Base-by-base conservation (phyloP, 345 rosid species). In the Atalantia buxifolia region DNA sequence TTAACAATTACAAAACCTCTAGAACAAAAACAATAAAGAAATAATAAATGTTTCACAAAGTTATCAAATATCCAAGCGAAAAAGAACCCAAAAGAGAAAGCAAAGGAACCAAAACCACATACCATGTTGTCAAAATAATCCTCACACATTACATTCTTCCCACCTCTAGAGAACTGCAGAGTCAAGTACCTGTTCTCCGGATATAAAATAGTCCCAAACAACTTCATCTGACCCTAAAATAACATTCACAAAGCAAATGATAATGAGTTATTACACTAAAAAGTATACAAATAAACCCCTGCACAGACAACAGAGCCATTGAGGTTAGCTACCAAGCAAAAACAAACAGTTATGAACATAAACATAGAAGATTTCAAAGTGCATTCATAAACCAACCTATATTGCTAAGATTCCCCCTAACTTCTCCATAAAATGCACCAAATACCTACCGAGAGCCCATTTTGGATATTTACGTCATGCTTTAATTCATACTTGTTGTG, bases 181-280 rank as follows among this genome's bases (percentile, higher is more conserved):
- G 90, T 85, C 79, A 92, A 77, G 66, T 89, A 90, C 74, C 84
- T 84, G 66, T 88, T 90, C 81, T 89, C 85, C 13, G 92, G 94
- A 69, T 89, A 90, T 31, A 89, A 79, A 48, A 92, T 85, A 8
- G 97, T 95, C 60, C 98, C 99, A 76, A 95, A 92, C 60, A 95
- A 78, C 83, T 95, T 95, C 96, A 95, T 88, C n/a, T 84, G 93
- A 76, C 98, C 98, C 98, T 92, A 81, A 64, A 79, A 70, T 48
- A 27, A 48, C n/a, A 36, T 5, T 71, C 62, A 38, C 48, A 74
- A 81, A 78, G 72, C 12, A 60, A 6, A 69, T 25, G 36, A 63
- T 9, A 1, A 30, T 27, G 7, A 30, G 5, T 6, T 42, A 48
- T 27, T 50, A 50, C 59, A 69, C 19, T 28, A 9, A 42, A 9